These are phyloP conservation scores for Zygoascus sp. DNA, from an alignment of 1,139 yeast genomes.

Conservation along the genomic window DNA sequence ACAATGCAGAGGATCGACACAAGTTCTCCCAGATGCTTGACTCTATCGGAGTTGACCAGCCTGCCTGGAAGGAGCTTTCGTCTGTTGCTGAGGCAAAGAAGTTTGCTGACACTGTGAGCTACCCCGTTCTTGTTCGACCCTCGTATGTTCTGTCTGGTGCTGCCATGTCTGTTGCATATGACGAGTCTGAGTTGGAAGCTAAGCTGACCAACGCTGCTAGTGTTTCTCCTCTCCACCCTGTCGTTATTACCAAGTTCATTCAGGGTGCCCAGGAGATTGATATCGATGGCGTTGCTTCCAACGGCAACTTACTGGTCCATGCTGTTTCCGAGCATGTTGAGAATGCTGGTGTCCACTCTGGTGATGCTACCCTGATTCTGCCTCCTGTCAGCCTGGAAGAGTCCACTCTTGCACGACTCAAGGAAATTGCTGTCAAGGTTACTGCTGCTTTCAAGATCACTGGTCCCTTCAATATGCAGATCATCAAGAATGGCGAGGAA, in stretches of 20 bases:
- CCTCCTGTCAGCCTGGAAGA: slow-evolving; percentile 89
- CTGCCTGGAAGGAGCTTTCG: slow-evolving; percentile 94
- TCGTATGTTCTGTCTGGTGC: slow-evolving; percentile 97
- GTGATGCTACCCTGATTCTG: slow-evolving; percentile 91
- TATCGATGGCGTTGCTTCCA: slow-evolving; percentile 89
- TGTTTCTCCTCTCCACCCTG: slow-evolving; percentile 95
- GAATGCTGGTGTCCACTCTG: slow-evolving; percentile 98
- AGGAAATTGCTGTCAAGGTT: slow-evolving; percentile 90
- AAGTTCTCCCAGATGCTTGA: slow-evolving; percentile 93
- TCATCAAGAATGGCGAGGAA: slow-evolving; percentile 80
- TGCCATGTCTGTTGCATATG: slow-evolving; percentile 91
- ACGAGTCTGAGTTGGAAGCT: slow-evolving; percentile 68
- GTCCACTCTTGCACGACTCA: slow-evolving; percentile 83
- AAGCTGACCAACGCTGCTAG: slow-evolving; percentile 84
- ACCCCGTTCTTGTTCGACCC: slow-evolving; percentile 96
- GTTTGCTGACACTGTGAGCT: slow-evolving; percentile 83
- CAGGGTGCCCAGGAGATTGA: slow-evolving; percentile 96
- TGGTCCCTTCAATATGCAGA: slow-evolving; percentile 98
- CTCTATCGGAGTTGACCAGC: slow-evolving; percentile 89
- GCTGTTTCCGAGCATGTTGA: slow-evolving; percentile 98
- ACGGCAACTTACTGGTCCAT: slow-evolving; percentile 86
- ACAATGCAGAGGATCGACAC: slow-evolving; percentile 97
- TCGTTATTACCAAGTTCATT: slow-evolving; percentile 92
- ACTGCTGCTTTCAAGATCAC: slow-evolving; percentile 93
- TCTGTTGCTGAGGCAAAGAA: slow-evolving; percentile 78